Percentiles rank a stretch among this genome's conserved stretches.
phyloP scores from a whole-genome alignment of 441 rosid genomes.

The Manihot esculenta region DNA sequence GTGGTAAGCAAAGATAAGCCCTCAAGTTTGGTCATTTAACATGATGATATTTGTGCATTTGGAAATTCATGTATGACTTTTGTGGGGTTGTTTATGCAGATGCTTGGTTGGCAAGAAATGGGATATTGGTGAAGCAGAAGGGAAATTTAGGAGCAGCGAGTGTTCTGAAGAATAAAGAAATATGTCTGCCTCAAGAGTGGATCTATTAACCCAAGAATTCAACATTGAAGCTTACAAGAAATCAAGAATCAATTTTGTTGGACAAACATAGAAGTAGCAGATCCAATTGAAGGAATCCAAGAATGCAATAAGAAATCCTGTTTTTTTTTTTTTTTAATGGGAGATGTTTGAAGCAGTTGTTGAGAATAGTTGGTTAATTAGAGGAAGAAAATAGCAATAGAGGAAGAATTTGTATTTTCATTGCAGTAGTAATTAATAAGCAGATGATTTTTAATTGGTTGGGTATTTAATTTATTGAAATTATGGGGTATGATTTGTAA shows the following conservation, averaged over 20 bases:
- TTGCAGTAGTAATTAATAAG: too few species aligned
- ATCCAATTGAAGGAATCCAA: too few species aligned
- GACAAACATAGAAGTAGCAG: not conserved
- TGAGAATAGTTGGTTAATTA: too few species aligned
- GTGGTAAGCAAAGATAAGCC: conserved; percentile 32
- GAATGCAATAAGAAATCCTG: too few species aligned
- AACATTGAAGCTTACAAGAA: not conserved
- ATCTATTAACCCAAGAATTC: conserved; percentile 39
- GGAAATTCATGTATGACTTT: not conserved
- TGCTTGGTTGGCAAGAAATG: conserved; percentile 38
- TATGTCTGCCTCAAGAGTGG: conserved; percentile 66
- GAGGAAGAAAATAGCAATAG: too few species aligned
- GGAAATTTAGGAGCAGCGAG: conserved; percentile 29
- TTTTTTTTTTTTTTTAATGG: too few species aligned
- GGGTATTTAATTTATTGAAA: too few species aligned
- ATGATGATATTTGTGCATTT: not conserved
- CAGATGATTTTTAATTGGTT: too few species aligned
- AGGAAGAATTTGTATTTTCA: too few species aligned
- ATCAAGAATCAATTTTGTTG: not conserved
- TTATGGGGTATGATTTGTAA: too few species aligned
- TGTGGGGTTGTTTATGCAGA: conserved; percentile 28
- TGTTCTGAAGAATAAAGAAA: conserved; percentile 32
- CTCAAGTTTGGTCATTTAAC: not conserved
- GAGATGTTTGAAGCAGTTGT: too few species aligned
- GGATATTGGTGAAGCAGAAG: conserved; percentile 35